These are phyloP conservation scores for Kokia cookei DNA, from an alignment of 441 rosid genomes.

Conservation along the genomic window DNA sequence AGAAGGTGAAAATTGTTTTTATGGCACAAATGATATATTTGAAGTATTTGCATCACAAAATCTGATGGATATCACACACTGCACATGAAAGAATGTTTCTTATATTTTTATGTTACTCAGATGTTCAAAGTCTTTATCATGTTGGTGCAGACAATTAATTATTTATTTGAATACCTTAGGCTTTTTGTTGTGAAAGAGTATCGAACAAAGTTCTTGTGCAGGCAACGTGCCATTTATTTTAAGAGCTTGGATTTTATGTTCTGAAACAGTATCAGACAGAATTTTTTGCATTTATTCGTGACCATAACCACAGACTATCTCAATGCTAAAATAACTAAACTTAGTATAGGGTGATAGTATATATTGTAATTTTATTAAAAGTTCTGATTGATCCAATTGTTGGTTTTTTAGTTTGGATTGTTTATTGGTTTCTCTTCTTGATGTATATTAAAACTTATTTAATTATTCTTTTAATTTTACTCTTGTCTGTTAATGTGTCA, in stretches of 20 bases:
- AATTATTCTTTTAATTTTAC: no score
- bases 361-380: not conserved
- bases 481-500: no score
- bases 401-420: no score
- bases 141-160: not conserved
- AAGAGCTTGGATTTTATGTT: not conserved
- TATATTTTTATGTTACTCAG: not conserved
- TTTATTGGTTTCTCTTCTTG: no score
- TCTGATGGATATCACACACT: not conserved
- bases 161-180: not conserved
- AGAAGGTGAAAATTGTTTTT: slow-evolving; percentile 44
- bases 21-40: not conserved
- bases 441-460: no score
- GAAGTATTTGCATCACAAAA: not conserved
- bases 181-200: not conserved
- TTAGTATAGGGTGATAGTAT: not conserved
- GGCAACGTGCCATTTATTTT: not conserved
- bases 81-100: not conserved
- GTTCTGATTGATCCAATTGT: no score
- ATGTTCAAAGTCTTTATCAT: not conserved
- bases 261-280: not conserved
- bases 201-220: not conserved
- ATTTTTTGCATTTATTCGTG: not conserved
- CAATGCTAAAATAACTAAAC: not conserved
- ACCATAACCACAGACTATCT: not conserved